Conservation (phyloP, 2,329 filamentous ascomycete species). For the Xylariaceae sp. region DNA sequence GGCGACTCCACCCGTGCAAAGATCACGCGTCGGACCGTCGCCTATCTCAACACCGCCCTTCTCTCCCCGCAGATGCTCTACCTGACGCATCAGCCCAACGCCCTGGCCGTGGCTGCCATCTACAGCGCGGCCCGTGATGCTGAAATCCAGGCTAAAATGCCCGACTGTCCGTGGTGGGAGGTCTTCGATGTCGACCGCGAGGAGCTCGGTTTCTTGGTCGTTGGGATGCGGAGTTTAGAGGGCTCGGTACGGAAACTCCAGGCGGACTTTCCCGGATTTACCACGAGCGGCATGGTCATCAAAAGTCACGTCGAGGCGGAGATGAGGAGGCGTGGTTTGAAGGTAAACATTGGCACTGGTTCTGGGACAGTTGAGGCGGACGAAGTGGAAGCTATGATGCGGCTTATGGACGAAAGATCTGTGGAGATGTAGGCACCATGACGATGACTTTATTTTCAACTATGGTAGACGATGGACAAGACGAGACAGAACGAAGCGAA, state of each 20-base stretch:
- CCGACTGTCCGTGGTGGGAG: slow-evolving; percentile 91
- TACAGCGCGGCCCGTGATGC: slow-evolving; percentile 79
- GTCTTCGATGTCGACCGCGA: slow-evolving; percentile 95
- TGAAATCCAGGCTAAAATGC: slow-evolving; percentile 61
- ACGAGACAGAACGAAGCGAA: neutral
- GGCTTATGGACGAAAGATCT: slow-evolving; percentile 34
- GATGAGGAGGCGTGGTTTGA: slow-evolving; percentile 48
- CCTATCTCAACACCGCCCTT: slow-evolving; percentile 79
- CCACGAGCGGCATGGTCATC: slow-evolving; percentile 48
- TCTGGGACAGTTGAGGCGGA: slow-evolving; percentile 26
- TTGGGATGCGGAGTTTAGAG: slow-evolving; percentile 74
- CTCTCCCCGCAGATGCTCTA: slow-evolving; percentile 85
- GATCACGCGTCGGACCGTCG: slow-evolving; percentile 61
- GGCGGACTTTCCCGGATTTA: slow-evolving; percentile 46
- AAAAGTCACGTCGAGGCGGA: slow-evolving; percentile 54
- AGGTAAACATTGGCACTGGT: slow-evolving; percentile 28
- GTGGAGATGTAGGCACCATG: slow-evolving; percentile 26
- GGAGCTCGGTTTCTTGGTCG: slow-evolving; percentile 86
- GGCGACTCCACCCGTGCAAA: slow-evolving; percentile 37
- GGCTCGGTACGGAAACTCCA: slow-evolving; percentile 59
- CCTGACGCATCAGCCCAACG: slow-evolving; percentile 82
- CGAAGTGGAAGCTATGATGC: slow-evolving; percentile 42
- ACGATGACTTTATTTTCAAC: neutral
- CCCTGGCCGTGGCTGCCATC: slow-evolving; percentile 79
- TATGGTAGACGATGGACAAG: neutral